A percentile compares a stretch with the other conserved stretches of the same genome.
phyloP scores from a whole-genome alignment of 768 basidiomycete genomes.

The Podaxis sp. region DNA sequence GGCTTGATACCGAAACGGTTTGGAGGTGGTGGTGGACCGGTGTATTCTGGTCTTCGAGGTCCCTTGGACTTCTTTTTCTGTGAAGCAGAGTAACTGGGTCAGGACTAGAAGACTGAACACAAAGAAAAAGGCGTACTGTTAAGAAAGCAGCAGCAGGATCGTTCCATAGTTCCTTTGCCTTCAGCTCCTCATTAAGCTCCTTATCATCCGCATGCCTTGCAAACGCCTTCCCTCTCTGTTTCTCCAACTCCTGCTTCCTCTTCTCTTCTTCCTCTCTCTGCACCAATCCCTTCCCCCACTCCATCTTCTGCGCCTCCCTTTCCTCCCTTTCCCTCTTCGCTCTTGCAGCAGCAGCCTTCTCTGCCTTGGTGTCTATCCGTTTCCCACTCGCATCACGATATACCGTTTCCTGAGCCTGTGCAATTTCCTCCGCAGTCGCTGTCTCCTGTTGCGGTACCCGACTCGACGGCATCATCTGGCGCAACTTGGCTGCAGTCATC shows the following conservation, averaged over 20 bases:
- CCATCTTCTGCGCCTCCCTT: conserved; percentile 88
- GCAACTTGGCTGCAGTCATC: conserved; percentile 73
- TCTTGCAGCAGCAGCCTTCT: conserved; percentile 80
- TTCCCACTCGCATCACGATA: conserved; percentile 90
- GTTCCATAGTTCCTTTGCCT: conserved; percentile 85
- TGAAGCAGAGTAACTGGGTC: conserved; percentile 5
- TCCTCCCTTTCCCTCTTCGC: conserved; percentile 82
- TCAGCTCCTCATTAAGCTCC: conserved; percentile 83
- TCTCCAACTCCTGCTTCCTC: conserved; percentile 63
- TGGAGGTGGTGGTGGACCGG: conserved; percentile 85
- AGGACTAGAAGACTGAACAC: background rate
- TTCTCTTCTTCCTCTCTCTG: conserved; percentile 82
- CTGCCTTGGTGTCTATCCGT: conserved; percentile 86
- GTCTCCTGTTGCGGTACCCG: conserved; percentile 31
- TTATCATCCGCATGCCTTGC: conserved; percentile 81
- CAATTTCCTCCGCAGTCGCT: conserved; percentile 53
- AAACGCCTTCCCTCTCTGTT: conserved; percentile 63
- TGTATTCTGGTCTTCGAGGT: conserved; percentile 81
- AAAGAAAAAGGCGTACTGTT: conserved; percentile 53
- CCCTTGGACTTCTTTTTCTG: conserved; percentile 78
- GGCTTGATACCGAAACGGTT: conserved; percentile 96
- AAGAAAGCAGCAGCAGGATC: conserved; percentile 97
- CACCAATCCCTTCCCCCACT: conserved; percentile 96
- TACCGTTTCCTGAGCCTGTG: conserved; percentile 82
- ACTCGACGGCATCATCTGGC: conserved; percentile 53